Conservation (phyloP, 176 grass and related monocot genomes). For the Carex littledalei region DNA sequence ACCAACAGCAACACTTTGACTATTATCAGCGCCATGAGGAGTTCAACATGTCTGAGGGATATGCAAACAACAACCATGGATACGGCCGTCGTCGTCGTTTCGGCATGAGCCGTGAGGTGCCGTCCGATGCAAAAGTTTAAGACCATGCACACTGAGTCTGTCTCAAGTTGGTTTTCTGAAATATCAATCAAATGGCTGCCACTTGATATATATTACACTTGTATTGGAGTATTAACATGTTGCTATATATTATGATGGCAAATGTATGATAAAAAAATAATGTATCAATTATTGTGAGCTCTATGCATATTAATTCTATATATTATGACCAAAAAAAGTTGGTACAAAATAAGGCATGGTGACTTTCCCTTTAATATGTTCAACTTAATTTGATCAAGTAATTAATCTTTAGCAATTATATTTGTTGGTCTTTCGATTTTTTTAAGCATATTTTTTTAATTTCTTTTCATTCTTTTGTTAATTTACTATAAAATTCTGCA, state of each 20-base stretch:
- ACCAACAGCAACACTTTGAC: background rate
- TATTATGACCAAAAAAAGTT: background rate
- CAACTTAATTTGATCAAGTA: background rate
- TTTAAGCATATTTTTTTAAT: no score
- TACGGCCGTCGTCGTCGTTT: background rate
- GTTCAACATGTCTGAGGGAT: background rate
- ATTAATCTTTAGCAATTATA: background rate
- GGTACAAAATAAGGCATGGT: background rate
- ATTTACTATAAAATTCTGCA: no score
- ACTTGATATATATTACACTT: background rate
- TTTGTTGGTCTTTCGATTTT: no score
- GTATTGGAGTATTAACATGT: background rate
- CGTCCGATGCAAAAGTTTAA: background rate
- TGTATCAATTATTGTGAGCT: background rate
- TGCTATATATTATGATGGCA: background rate
- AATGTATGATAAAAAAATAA: background rate
- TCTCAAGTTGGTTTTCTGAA: background rate
- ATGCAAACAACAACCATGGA: background rate
- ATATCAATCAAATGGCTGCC: background rate
- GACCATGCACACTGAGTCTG: background rate
- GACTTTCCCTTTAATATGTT: background rate
- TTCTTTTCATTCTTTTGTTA: no score
- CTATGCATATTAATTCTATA: background rate
- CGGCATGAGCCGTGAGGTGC: background rate
- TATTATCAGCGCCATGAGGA: background rate